Base-by-base conservation (phyloP, 2,329 filamentous ascomycete species). In the Aspergillus calidoustus region DNA sequence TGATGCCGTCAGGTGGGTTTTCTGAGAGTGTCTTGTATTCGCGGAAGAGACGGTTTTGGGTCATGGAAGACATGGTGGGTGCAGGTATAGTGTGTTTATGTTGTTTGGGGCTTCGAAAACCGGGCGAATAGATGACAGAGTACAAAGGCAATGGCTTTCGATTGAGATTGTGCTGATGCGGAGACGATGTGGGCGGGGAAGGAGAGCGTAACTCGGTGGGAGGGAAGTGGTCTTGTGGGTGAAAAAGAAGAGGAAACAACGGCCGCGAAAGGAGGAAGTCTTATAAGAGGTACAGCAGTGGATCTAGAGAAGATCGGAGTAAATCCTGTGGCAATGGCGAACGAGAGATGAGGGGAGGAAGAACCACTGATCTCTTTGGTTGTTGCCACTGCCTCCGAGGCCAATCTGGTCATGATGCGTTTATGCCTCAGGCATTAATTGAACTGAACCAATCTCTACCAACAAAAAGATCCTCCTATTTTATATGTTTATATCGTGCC, bases 1-100 rank as follows among this genome's bases (percentile, higher is more conserved):
- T 96, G 80, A 99, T 98, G 77, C 95, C 95, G 64, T 98, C 94
- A n/a, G 94, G 94, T 0, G 94, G 92, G 79, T 96, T 95, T 74
- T 92, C 94, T 66, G 93, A 95, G 65, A 99, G 89, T 66, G 91
- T 89, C 74, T 92, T 92, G 84, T 99, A 99, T 83, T 99, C 95
- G 81, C 94, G 91, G 76, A 98, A 93, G 69, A 99, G 91, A 47
- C 95, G 93, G 70, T 88, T 88, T 46, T 86, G 84, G 49, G 87
- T 87, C 31, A 87, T 84, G 51, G 80, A 79, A 3, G 82, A 76
- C 51, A 70, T 70, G 34, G 28, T 65, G 48, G 25, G 34, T 5
- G 2, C 25, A 30, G 54, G 25, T 11, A 17, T 13, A 17, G 19
- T 49, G 46, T 41, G 11, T 19, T 30, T 43, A 25, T 54, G 46